These are phyloP conservation scores for Vigna hirtella DNA, from an alignment of 306 rosid species.

Conservation along the genomic window DNA sequence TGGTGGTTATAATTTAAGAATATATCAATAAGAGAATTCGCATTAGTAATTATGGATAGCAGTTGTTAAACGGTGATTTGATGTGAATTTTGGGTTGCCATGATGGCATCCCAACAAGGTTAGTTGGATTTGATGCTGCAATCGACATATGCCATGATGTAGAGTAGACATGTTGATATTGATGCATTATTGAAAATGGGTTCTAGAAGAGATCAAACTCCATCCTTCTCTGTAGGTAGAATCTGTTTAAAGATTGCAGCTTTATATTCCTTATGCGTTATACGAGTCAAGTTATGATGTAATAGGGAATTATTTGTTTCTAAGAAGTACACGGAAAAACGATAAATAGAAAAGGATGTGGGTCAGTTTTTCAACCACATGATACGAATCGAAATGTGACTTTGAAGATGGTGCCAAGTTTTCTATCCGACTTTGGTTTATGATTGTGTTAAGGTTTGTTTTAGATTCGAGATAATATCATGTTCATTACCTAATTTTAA, in stretches of 20 bases:
- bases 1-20: slow-evolving; percentile 8
- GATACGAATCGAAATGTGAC: no score
- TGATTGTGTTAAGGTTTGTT: no score
- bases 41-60: slow-evolving; percentile 16
- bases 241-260: slow-evolving; percentile 19
- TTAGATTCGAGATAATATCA: no score
- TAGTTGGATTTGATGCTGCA: slow-evolving; percentile 34
- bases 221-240: not conserved
- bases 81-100: slow-evolving; percentile 19
- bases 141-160: not conserved
- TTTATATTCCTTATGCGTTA: not conserved
- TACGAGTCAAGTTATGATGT: not conserved
- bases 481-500: no score
- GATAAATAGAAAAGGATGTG: not conserved
- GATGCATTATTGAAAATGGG: slow-evolving; percentile 5
- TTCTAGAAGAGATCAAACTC: slow-evolving; percentile 21
- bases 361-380: not conserved
- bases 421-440: no score
- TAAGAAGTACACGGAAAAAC: not conserved
- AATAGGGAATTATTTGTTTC: slow-evolving; percentile 1
- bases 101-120: slow-evolving; percentile 20
- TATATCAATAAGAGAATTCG: slow-evolving; percentile 3
- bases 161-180: not conserved
- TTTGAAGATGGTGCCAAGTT: no score
- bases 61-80: slow-evolving; percentile 27